phyloP scores from a whole-genome alignment of 2,329 filamentous ascomycete species.

The Coleophoma crateriformis region DNA sequence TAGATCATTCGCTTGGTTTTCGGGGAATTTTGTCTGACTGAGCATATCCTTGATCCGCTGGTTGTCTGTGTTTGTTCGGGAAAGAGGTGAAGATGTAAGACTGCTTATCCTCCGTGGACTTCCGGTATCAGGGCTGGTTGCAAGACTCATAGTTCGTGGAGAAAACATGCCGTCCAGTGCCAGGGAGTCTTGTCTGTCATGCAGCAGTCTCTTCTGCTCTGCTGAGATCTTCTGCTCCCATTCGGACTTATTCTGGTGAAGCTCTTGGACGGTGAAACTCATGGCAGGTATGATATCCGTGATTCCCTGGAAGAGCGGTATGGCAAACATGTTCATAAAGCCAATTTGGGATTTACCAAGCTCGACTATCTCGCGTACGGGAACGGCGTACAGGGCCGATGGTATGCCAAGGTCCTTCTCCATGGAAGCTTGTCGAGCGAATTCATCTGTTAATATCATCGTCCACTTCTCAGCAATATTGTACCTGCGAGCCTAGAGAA shows the following conservation, averaged over 20 bases:
- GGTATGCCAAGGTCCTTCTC: constrained; percentile 82
- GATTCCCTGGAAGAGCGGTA: constrained; percentile 85
- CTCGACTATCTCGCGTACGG: constrained; percentile 77
- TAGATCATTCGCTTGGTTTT: background rate
- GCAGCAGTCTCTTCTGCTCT: constrained; percentile 39
- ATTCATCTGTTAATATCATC: constrained; percentile 89
- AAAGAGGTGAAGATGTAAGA: constrained; percentile 1
- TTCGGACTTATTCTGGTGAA: constrained; percentile 67
- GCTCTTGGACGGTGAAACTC: constrained; percentile 77
- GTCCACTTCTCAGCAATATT: constrained; percentile 85
- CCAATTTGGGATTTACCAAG: constrained; percentile 84
- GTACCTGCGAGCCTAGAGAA: constrained; percentile 70
- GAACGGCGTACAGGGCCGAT: constrained; percentile 79
- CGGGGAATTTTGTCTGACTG: constrained; percentile 14
- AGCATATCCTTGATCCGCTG: constrained; percentile 16
- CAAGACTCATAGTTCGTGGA: constrained; percentile 24
- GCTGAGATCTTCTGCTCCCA: constrained; percentile 67
- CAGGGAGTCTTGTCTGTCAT: constrained; percentile 31
- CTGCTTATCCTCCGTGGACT: constrained; percentile 16
- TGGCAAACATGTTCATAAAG: constrained; percentile 95
- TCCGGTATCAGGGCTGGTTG: constrained; percentile 15
- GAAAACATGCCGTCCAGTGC: constrained; percentile 24
- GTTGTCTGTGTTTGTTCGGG: constrained; percentile 11
- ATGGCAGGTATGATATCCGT: constrained; percentile 81
- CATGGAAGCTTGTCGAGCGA: constrained; percentile 88